Evolutionary conservation across 2,329 filamentous ascomycete genomes (phyloP).

Genomic region (Aciculosporium take): DNA sequence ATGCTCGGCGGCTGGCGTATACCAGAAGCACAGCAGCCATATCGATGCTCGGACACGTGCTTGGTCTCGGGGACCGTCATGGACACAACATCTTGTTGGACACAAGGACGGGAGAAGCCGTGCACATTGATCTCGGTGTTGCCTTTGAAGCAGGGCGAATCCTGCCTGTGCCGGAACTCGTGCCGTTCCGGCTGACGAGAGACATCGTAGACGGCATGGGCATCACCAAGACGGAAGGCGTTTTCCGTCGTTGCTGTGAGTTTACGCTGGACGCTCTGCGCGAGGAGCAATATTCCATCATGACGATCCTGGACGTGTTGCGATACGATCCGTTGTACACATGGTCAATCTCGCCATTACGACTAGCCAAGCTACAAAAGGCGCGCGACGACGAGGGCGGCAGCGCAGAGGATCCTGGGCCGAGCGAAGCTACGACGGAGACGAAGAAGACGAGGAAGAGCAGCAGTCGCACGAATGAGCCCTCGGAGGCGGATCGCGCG

Average conservation of each 20-base stretch:
- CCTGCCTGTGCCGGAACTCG: conserved; percentile 87
- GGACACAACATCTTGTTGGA: conserved; percentile 95
- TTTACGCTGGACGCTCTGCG: conserved; percentile 89
- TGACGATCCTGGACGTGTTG: conserved; percentile 94
- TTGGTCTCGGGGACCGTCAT: conserved; percentile 87
- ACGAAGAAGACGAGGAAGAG: conserved; percentile 24
- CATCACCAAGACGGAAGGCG: conserved; percentile 84
- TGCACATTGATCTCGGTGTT: conserved; percentile 94
- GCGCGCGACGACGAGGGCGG: conserved; percentile 34
- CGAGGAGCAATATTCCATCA: conserved; percentile 93
- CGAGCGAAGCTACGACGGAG: conserved; percentile 23
- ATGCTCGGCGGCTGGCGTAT: conserved; percentile 74
- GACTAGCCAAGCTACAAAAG: conserved; percentile 50
- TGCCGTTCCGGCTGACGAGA: conserved; percentile 85
- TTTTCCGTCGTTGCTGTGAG: conserved; percentile 95
- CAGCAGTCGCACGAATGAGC: conserved; percentile 34
- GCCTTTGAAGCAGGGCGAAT: conserved; percentile 94
- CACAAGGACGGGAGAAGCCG: conserved; percentile 75
- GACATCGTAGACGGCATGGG: conserved; percentile 97
- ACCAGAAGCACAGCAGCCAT: conserved; percentile 88
- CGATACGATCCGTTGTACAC: conserved; percentile 96
- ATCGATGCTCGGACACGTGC: conserved; percentile 83
- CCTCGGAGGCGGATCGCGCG: conserved; percentile 73
- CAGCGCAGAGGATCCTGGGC: conserved; percentile 21
- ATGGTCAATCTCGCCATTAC: conserved; percentile 72